Conservation (phyloP, 1,284 basidiomycete species). For the Macrocybe sp. region DNA sequence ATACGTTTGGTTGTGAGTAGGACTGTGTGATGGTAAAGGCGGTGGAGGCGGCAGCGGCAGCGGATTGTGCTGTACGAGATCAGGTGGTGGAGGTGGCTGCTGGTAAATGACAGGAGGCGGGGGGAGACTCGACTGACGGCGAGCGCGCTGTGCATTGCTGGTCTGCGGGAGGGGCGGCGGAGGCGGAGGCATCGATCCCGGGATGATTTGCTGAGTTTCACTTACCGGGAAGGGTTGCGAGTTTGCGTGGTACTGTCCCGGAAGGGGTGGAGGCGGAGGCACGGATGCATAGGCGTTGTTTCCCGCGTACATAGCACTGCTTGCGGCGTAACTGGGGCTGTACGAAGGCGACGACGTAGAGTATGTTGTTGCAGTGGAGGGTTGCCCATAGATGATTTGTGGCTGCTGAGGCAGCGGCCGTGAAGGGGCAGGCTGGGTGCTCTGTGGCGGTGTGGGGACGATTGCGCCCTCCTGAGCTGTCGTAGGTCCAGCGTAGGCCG, state of each 20-base stretch:
- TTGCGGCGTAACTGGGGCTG: too few relatives aligned
- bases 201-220: slow-evolving; percentile 6
- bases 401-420: slow-evolving; percentile 49
- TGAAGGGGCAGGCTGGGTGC: slow-evolving; percentile 32
- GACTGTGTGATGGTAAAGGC: slow-evolving; percentile 18
- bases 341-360: too few relatives aligned
- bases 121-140: slow-evolving; percentile 23
- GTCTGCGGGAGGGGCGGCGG: slow-evolving; percentile 17
- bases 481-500: slow-evolving; percentile 26
- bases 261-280: slow-evolving; percentile 8
- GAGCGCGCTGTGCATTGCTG: slow-evolving; percentile 13
- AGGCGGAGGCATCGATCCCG: slow-evolving; percentile 17
- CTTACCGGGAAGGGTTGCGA: not conserved
- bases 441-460: slow-evolving; percentile 18
- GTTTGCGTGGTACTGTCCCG: too few relatives aligned
- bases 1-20: slow-evolving; percentile 25
- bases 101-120: slow-evolving; percentile 32
- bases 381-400: slow-evolving; percentile 5
- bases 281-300: not conserved
- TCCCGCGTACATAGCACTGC: too few relatives aligned
- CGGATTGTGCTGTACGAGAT: slow-evolving; percentile 29
- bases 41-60: slow-evolving; percentile 31
- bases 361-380: not conserved
- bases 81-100: slow-evolving; percentile 23
- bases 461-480: slow-evolving; percentile 26